Percentiles rank a stretch among this genome's conserved stretches.
These are phyloP conservation scores for Poa pratensis DNA, from an alignment of 176 grass and related monocot species.

Conservation along the genomic window DNA sequence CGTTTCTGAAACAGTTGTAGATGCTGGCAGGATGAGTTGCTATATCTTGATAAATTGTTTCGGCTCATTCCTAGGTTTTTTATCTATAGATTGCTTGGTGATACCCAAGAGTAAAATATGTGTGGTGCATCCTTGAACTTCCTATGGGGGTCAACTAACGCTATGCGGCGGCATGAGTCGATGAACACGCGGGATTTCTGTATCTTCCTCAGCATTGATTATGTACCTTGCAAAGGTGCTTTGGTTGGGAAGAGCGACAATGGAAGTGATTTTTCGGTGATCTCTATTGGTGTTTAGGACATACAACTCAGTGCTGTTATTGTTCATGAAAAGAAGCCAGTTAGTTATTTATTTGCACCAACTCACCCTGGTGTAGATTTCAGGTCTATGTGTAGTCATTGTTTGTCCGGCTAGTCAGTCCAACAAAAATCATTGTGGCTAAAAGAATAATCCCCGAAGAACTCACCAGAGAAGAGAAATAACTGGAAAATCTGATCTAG, in stretches of 20 bases:
- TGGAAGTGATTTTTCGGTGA: neutral
- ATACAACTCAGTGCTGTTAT: neutral
- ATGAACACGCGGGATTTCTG: neutral
- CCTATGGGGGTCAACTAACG: neutral
- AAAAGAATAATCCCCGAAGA: neutral
- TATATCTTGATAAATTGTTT: neutral
- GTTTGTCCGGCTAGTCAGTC: neutral
- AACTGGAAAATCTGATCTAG: neutral
- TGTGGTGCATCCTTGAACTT: neutral
- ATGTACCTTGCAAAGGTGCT: neutral
- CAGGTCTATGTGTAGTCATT: neutral
- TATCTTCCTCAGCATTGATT: neutral
- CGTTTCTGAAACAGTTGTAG: neutral
- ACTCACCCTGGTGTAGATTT: neutral
- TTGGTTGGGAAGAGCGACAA: too few relatives aligned
- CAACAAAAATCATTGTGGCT: neutral
- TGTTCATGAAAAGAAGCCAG: neutral
- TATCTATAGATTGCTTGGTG: neutral
- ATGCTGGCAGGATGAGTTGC: neutral
- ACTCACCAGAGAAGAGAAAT: neutral
- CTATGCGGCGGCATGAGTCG: neutral
- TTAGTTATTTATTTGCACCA: neutral
- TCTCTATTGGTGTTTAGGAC: neutral
- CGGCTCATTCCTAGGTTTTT: neutral
- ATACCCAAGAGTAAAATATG: neutral